phyloP scores from a whole-genome alignment of 176 grass and related monocot species.

The Carex scoparia region DNA sequence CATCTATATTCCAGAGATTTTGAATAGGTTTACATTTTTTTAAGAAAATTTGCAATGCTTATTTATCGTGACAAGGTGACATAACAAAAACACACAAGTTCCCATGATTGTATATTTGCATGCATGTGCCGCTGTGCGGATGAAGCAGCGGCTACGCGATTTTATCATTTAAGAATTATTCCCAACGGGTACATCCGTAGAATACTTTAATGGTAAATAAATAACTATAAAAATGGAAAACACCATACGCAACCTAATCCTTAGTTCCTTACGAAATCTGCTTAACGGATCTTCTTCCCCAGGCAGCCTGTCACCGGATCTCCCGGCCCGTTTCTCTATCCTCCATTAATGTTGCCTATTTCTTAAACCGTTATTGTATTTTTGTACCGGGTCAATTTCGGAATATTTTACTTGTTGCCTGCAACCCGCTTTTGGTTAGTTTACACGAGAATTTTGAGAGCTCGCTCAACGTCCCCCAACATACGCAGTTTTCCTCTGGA shows the following conservation, averaged over 20 bases:
- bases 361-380: neutral
- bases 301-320: conserved; percentile 12
- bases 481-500: neutral
- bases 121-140: neutral
- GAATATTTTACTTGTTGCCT: neutral
- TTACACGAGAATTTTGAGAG: neutral
- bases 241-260: conserved; percentile 7
- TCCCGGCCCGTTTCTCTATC: neutral
- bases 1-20: too few relatives aligned
- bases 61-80: neutral
- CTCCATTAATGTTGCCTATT: neutral
- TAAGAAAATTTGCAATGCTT: neutral
- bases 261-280: conserved; percentile 2
- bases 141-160: neutral
- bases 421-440: neutral
- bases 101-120: neutral
- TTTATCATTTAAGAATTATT: neutral
- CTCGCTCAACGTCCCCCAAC: neutral
- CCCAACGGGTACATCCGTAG: neutral
- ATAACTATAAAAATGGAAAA: neutral
- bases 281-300: neutral
- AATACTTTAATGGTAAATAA: neutral
- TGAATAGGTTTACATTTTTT: too few relatives aligned
- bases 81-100: conserved; percentile 1
- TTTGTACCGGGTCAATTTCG: neutral